Conservation (phyloP, 2,329 filamentous ascomycete species). For the Xylaria sp. region DNA sequence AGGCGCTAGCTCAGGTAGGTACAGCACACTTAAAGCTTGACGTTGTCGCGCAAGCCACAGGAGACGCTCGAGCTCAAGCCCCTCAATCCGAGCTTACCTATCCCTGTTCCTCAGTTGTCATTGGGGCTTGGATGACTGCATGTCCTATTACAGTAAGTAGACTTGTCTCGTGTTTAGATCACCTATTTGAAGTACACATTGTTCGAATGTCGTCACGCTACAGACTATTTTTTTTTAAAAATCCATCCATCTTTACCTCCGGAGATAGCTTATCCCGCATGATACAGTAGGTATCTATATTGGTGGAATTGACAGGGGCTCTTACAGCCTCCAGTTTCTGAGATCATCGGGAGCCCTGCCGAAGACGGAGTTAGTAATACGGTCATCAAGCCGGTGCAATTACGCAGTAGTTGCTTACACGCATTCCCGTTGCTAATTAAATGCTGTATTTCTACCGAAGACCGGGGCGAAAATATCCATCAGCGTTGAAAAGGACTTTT, state of each 20-base stretch:
- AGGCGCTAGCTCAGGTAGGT: neutral
- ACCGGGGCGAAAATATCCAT: slow-evolving; percentile 10
- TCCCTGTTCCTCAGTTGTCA: neutral
- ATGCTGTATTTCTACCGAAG: neutral
- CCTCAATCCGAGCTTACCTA: slow-evolving; percentile 25
- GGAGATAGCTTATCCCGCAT: neutral
- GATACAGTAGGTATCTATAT: neutral
- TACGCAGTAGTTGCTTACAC: neutral
- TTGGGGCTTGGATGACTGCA: neutral
- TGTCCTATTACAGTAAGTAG: slow-evolving; percentile 2
- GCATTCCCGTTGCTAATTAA: slow-evolving; percentile 12
- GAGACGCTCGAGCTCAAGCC: slow-evolving; percentile 27
- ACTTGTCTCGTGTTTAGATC: neutral
- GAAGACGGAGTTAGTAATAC: slow-evolving; percentile 31
- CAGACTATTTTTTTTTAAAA: neutral
- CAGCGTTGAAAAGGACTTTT: slow-evolving; percentile 20
- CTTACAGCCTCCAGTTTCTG: slow-evolving; percentile 1
- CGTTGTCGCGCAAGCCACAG: slow-evolving; percentile 35
- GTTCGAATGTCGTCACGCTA: neutral
- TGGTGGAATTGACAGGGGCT: neutral
- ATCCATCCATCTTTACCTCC: neutral
- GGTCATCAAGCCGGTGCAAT: neutral
- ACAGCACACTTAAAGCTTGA: slow-evolving; percentile 6
- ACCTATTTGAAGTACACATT: neutral
- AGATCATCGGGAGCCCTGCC: slow-evolving; percentile 17